Evolutionary conservation across 257 asterid genomes (phyloP), one percentile per base, ranked within the genome.

Genomic region (Solanum medicagineum): DNA sequence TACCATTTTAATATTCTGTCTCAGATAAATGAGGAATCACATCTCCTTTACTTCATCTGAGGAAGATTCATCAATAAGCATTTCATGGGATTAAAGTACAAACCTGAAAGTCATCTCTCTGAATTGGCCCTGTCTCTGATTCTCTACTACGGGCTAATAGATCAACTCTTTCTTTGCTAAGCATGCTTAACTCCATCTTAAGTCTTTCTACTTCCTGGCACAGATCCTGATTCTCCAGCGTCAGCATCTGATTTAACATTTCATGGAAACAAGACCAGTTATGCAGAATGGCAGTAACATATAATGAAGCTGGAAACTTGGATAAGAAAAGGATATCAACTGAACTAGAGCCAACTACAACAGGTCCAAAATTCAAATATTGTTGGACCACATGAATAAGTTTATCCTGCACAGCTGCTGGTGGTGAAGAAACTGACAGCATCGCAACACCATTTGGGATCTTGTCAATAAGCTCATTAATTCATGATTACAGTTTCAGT

Each of bases 81-180:
- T 17, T 71, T 81, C 80, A 84, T 20, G 84, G 81, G 74, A 57
- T 57, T 44, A 47, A 44, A 84, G 74, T 53, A 53, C 85, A 84
- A 86, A 93, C 94, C 94, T 89, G 90, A 86, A 86, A 85, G 68
- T 92, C 91, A 79, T 88, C 90, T 19, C 71, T 59, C 6, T 63
- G 83, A 71, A 81, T 63, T 82, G 89, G 83, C 82, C 84, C 57
- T 57, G 77, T 51, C 81, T 89, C 93, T 83, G 88, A 83, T 84
- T 89, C 92, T 81, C 85, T 87, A 56, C 87, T 88, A 85, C 86
- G 87, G 55, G 85, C 77, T 81, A 90, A 84, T 82, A 90, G 86
- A 85, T 84, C 79, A 83, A 87, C 92, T 87, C 88, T 91, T 87
- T 90, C 96, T 85, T 91, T 88, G 87, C 85, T 87, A 54, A 91